Conservation (phyloP, 2,329 filamentous ascomycete species). For the Fragosphaeria purpurea region DNA sequence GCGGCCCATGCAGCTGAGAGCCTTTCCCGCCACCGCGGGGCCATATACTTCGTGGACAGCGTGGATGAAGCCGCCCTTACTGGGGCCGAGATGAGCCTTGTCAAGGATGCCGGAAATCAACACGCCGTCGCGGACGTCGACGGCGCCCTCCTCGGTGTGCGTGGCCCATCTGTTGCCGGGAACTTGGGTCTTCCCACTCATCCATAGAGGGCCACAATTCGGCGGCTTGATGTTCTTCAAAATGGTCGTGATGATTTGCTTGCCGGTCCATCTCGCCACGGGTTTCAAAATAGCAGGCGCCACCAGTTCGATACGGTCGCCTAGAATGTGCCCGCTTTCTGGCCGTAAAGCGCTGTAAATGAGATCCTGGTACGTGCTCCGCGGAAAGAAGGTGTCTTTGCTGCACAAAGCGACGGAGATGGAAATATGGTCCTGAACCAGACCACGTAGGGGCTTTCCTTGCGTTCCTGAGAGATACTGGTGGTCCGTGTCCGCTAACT, state of each 20-base stretch:
- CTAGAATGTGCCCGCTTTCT: constrained; percentile 78
- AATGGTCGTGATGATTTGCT: constrained; percentile 88
- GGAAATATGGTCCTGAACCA: constrained; percentile 97
- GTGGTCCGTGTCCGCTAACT: constrained; percentile 91
- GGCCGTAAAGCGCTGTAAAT: constrained; percentile 83
- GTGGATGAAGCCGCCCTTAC: constrained; percentile 78
- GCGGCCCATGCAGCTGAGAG: constrained; percentile 81
- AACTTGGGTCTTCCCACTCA: constrained; percentile 71
- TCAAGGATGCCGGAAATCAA: constrained; percentile 87
- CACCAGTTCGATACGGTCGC: constrained; percentile 71
- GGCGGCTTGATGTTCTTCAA: constrained; percentile 81
- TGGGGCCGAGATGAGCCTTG: constrained; percentile 88
- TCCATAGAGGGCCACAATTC: constrained; percentile 65
- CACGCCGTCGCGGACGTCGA: constrained; percentile 79
- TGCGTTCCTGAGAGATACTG: constrained; percentile 93
- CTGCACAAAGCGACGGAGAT: constrained; percentile 87
- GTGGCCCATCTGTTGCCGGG: constrained; percentile 70
- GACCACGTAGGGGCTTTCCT: constrained; percentile 83
- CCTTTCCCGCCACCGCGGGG: constrained; percentile 71
- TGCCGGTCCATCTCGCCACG: constrained; percentile 79
- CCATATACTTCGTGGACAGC: constrained; percentile 91
- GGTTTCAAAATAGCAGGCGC: constrained; percentile 77
- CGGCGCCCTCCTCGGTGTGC: constrained; percentile 65
- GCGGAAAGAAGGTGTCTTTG: constrained; percentile 81
- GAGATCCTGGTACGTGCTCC: constrained; percentile 85